Evolutionary conservation across 164 flowering plant species (phyloP).

Genomic region (Buxus sempervirens): DNA sequence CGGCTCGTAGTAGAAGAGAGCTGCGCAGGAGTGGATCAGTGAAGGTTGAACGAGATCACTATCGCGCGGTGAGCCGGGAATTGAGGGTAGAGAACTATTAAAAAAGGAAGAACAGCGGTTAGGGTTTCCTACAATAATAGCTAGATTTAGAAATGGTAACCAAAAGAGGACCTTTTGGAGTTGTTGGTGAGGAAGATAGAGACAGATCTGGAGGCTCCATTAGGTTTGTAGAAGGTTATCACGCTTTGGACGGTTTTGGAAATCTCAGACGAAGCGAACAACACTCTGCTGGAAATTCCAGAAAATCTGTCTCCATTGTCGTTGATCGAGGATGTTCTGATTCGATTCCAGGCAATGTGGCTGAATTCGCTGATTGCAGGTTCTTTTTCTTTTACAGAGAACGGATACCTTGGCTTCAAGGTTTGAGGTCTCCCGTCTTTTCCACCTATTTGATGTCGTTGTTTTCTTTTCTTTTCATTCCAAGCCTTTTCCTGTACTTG

Average conservation of each 20-base stretch:
- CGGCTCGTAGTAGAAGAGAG: neutral
- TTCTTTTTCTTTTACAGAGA: neutral
- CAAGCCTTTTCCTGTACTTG: neutral
- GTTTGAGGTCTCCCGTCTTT: constrained; percentile 11
- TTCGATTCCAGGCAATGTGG: constrained; percentile 3
- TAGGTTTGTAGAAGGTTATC: neutral
- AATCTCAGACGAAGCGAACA: neutral
- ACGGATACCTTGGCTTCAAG: neutral
- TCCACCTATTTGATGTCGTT: neutral
- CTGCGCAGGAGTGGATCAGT: too few species aligned
- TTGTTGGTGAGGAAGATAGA: neutral
- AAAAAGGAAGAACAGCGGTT: neutral
- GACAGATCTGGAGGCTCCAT: neutral
- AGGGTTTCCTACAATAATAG: neutral
- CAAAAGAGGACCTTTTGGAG: neutral
- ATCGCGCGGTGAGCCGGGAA: constrained; percentile 9
- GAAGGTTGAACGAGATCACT: neutral
- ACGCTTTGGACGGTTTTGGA: too few species aligned
- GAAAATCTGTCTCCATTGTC: neutral
- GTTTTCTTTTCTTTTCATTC: neutral
- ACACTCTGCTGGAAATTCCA: neutral
- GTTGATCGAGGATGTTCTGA: constrained; percentile 4
- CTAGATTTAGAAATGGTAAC: neutral
- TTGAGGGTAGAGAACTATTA: neutral
- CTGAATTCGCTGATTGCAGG: constrained; percentile 3